A percentile compares a stretch with the other conserved stretches of the same genome.
Conservation (phyloP, 148 eudicot species). For the Simmondsia chinensis region DNA sequence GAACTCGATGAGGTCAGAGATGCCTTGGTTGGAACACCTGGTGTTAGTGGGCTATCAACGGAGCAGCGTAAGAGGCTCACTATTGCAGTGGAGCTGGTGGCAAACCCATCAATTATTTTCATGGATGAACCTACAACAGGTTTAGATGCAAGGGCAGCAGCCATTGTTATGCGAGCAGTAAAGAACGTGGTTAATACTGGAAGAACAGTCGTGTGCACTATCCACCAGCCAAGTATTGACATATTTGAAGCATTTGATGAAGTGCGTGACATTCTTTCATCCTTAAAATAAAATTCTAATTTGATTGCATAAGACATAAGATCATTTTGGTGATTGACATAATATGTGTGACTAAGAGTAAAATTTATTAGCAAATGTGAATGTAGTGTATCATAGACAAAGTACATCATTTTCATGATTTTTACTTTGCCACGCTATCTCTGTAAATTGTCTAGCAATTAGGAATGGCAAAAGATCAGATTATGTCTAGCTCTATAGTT, state of each 20-base stretch:
- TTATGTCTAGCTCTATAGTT: no score
- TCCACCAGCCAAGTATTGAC: slow-evolving; percentile 88
- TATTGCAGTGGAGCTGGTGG: slow-evolving; percentile 78
- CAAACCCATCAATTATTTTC: slow-evolving; percentile 78
- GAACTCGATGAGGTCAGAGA: slow-evolving; percentile 65
- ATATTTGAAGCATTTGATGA: slow-evolving; percentile 89
- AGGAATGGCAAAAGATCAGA: no score
- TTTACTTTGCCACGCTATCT: no score
- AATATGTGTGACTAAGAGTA: no score
- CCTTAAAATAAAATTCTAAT: no score
- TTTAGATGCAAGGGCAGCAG: slow-evolving; percentile 82
- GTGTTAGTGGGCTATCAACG: slow-evolving; percentile 61
- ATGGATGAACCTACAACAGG: slow-evolving; percentile 93
- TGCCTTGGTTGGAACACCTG: slow-evolving; percentile 55
- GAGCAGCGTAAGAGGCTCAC: slow-evolving; percentile 83
- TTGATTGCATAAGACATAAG: no score
- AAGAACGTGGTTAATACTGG: slow-evolving; percentile 66
- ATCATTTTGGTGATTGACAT: no score
- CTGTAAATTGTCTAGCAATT: no score
- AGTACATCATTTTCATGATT: no score
- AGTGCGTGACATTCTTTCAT: slow-evolving; percentile 28
- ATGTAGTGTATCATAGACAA: no score
- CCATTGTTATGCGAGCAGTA: slow-evolving; percentile 75
- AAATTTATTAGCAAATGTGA: no score
- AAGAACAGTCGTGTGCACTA: slow-evolving; percentile 87